Percentiles rank a stretch among this genome's conserved stretches.
Evolutionary conservation across 306 rosid species (phyloP).

Genomic region (Rosa lucieae): DNA sequence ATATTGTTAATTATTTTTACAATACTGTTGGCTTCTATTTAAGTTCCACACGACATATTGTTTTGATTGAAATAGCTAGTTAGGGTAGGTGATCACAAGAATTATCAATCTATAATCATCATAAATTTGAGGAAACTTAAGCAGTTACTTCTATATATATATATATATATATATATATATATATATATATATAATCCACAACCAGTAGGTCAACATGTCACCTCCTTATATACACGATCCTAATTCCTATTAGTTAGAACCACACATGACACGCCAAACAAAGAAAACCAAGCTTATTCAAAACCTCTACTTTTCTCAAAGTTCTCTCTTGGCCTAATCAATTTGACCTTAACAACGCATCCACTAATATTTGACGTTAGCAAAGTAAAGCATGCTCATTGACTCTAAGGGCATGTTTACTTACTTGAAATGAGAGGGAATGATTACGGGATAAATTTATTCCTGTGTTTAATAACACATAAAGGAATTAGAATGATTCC

Average conservation of each 20-base stretch:
- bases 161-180: too few species aligned
- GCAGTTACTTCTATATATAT: too few species aligned
- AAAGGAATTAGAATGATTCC: too few species aligned
- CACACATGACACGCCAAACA: neutral
- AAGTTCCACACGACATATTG: too few species aligned
- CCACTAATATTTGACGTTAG: neutral
- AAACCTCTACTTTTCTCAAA: slow-evolving; percentile 2
- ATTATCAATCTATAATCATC: neutral
- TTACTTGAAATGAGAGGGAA: too few species aligned
- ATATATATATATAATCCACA: neutral
- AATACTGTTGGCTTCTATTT: too few species aligned
- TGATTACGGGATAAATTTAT: too few species aligned
- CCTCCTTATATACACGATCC: neutral
- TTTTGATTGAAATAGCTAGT: too few species aligned
- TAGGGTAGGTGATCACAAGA: too few species aligned
- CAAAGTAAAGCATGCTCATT: neutral
- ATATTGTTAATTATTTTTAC: too few species aligned
- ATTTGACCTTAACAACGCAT: neutral
- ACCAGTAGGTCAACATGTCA: neutral
- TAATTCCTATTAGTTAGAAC: neutral
- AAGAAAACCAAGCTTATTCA: neutral
- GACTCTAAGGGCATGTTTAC: neutral
- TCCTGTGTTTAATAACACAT: too few species aligned
- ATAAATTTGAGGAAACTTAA: neutral
- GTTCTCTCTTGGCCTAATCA: neutral